Percentiles rank a stretch among this genome's conserved stretches.
These are phyloP conservation scores for Venturia pyrina DNA, from an alignment of 2,329 filamentous ascomycete genomes.

Conservation along the genomic window DNA sequence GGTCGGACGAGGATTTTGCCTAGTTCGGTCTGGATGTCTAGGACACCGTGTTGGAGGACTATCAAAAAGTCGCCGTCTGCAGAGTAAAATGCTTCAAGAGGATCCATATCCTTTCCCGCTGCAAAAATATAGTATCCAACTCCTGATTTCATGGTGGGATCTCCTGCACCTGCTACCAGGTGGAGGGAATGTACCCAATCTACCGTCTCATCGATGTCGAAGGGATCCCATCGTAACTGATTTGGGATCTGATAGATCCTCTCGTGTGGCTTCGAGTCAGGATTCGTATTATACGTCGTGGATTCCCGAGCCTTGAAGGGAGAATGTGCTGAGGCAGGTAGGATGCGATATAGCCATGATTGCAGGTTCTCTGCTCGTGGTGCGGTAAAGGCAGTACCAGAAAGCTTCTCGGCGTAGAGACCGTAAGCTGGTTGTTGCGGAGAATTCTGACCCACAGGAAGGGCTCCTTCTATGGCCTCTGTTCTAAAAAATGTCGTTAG, in stretches of 20 bases:
- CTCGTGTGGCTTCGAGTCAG: slow-evolving; percentile 39
- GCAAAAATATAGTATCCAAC: slow-evolving; percentile 26
- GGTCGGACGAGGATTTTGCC: slow-evolving; percentile 66
- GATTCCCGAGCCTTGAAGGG: slow-evolving; percentile 42
- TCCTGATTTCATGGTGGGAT: slow-evolving; percentile 27
- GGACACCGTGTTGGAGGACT: slow-evolving; percentile 61
- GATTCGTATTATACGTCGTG: slow-evolving; percentile 40
- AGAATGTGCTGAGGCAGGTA: slow-evolving; percentile 48
- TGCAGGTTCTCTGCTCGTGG: slow-evolving; percentile 48
- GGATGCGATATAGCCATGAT: slow-evolving; percentile 48
- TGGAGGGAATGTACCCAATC: slow-evolving; percentile 62
- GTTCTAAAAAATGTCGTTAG: slow-evolving; percentile 40
- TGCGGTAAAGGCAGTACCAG: slow-evolving; percentile 50
- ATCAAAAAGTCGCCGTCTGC: slow-evolving; percentile 68
- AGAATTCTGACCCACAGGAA: slow-evolving; percentile 68
- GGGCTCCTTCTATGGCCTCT: slow-evolving; percentile 63
- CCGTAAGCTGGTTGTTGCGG: slow-evolving; percentile 71
- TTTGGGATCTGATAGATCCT: slow-evolving; percentile 21
- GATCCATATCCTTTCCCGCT: slow-evolving; percentile 27
- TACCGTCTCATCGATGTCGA: slow-evolving; percentile 35
- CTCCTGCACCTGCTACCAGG: slow-evolving; percentile 36
- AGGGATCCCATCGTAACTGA: slow-evolving; percentile 16
- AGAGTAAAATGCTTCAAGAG: slow-evolving; percentile 40
- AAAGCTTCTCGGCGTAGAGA: slow-evolving; percentile 66
- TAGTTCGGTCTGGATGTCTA: slow-evolving; percentile 71